Evolutionary conservation across 169 alveolate species (phyloP).

Genomic region (Plasmodium falciparum): DNA sequence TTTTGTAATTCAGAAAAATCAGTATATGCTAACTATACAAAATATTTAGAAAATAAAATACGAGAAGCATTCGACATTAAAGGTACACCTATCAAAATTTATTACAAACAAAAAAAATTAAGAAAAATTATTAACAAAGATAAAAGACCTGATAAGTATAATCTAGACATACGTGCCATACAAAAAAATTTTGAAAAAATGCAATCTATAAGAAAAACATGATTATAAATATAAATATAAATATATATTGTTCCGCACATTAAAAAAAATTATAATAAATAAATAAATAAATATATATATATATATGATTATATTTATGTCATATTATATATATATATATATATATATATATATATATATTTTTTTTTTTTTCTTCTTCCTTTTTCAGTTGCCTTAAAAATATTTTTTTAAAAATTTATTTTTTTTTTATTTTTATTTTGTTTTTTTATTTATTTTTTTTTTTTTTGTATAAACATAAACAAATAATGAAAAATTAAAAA

Average conservation of each 20-base stretch:
- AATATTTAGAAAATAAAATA: constrained; percentile 83
- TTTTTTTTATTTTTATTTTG: no score
- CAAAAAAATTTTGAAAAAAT: constrained; percentile 49
- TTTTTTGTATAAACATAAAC: no score
- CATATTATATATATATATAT: no score
- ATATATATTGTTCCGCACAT: no score
- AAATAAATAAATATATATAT: no score
- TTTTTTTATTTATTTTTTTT: no score
- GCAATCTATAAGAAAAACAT: constrained; percentile 13
- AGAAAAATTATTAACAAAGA: constrained; percentile 43
- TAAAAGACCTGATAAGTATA: constrained; percentile 64
- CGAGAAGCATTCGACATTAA: constrained; percentile 78
- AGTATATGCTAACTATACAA: constrained; percentile 81
- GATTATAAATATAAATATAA: not conserved
- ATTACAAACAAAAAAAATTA: constrained; percentile 61
- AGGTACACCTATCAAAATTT: constrained; percentile 82
- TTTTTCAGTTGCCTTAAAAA: no score
- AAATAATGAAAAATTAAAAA: no score
- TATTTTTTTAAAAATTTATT: no score
- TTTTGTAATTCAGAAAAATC: constrained; percentile 83
- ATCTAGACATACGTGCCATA: constrained; percentile 54
- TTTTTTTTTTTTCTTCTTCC: no score
- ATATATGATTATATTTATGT: not conserved
- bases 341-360: no score
- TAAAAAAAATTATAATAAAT: no score